These are phyloP conservation scores for Irpex sp. DNA, from an alignment of 1,284 basidiomycete genomes.

Conservation along the genomic window DNA sequence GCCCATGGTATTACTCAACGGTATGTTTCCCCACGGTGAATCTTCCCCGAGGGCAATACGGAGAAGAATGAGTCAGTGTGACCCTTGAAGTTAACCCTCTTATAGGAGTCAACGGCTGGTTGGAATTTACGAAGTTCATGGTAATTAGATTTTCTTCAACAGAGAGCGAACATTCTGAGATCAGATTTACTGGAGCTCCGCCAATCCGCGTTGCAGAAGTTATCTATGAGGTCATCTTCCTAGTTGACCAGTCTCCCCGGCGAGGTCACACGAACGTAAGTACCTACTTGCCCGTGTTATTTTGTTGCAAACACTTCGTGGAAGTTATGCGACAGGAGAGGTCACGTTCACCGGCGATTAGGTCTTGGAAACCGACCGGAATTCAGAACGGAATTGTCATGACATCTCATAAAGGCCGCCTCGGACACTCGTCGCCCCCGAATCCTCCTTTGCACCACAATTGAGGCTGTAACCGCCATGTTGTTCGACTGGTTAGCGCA, in stretches of 20 bases:
- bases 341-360: not conserved
- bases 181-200: not conserved
- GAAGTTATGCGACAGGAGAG: not conserved
- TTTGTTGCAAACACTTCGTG: not conserved
- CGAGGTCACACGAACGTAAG: not conserved
- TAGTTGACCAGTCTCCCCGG: not conserved
- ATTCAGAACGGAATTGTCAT: not conserved
- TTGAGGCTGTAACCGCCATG: not conserved
- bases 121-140: too few relatives aligned
- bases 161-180: not conserved
- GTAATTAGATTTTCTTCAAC: too few relatives aligned
- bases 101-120: too few relatives aligned
- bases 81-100: too few relatives aligned
- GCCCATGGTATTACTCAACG: too few relatives aligned
- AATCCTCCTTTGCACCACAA: not conserved
- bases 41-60: too few relatives aligned
- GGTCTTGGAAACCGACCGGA: not conserved
- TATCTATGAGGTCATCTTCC: not conserved
- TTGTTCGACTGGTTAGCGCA: constrained; percentile 29
- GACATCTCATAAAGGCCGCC: not conserved
- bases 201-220: not conserved
- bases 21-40: too few relatives aligned
- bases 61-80: too few relatives aligned
- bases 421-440: not conserved
- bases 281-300: not conserved